Base-by-base conservation (phyloP, 2,329 filamentous ascomycete species). In the Cercospora brassicicola region DNA sequence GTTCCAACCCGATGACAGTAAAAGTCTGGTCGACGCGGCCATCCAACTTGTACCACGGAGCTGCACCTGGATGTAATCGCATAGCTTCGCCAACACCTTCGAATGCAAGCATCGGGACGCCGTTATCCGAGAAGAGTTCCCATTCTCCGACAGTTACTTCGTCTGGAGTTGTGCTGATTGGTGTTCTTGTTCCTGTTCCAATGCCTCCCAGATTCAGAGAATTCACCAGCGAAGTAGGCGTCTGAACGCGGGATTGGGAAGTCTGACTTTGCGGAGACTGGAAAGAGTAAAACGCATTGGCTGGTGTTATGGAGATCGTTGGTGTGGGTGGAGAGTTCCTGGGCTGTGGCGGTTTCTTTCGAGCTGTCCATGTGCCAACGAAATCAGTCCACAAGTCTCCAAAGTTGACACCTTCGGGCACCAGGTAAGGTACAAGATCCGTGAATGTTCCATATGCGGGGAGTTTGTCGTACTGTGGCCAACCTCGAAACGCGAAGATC, bases 401-500 rank as follows among this genome's bases (percentile, higher is more conserved):
- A 3, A 39, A 26, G 39, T 59, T 36, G 2, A 67, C 28, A 3
- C 60, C 67, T 31, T 70, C 67, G 1, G 67, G 66, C 11, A 33
- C 64, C 0, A 64, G 15, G 31, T 66, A 71, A 4, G 71, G 71
- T 2, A 68, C 53, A 31, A 68, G 65, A 7, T 51, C 57, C 2
- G 51, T 28, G 33, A 64, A 20, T 20, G 18, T 20, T 20, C 62
- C 51, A n/a, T 9, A 36, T 5, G 48, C 23, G 3, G 70, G 64
- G 2, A 73, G 56, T 18, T 18, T 56, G n/a, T 51, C 51, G 55
- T 69, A 68, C 2, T 69, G 61, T 4, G 65, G 66, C 67, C 68
- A 73, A 7, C 39, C 51, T 28, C 69, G 67, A n/a, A 72, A 48
- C 13, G 62, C 59, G 33, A 69, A 71, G 18, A 74, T 36, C 4